phyloP scores from a whole-genome alignment of 1,284 basidiomycete genomes.

The Puccinia horiana region DNA sequence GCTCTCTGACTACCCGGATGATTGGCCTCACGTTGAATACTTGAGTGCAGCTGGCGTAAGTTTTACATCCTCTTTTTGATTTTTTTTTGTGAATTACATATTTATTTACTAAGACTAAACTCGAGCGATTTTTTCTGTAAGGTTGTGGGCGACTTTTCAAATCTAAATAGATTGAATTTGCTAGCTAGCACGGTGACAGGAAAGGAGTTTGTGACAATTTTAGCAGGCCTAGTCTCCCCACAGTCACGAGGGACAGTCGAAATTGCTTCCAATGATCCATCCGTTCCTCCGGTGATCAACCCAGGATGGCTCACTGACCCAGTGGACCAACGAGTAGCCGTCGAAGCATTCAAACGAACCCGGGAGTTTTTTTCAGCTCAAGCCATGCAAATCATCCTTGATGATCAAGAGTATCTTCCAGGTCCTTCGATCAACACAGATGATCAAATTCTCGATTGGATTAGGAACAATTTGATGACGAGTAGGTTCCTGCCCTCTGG shows the following conservation, averaged over 20 bases:
- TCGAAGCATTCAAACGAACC: constrained; percentile 34
- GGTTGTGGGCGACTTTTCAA: constrained; percentile 24
- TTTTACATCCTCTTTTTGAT: background rate
- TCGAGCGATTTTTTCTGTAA: no score
- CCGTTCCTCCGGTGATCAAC: constrained; percentile 27
- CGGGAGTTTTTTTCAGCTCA: constrained; percentile 22
- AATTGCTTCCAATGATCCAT: constrained; percentile 25
- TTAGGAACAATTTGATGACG: constrained; percentile 34
- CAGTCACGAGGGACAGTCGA: constrained; percentile 32
- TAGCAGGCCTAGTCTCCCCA: constrained; percentile 39
- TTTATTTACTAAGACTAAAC: no score
- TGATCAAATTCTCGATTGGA: constrained; percentile 31
- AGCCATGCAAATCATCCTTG: constrained; percentile 36
- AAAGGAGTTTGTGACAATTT: constrained; percentile 31
- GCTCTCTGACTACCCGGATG: constrained; percentile 25
- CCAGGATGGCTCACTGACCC: constrained; percentile 40
- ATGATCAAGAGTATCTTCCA: constrained; percentile 25
- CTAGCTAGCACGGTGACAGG: background rate
- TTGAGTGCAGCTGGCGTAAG: constrained; percentile 28
- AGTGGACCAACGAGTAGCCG: constrained; percentile 27
- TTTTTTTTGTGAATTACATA: background rate
- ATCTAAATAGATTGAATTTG: background rate
- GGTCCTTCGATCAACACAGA: constrained; percentile 20
- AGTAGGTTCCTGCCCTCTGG: background rate
- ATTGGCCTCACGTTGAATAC: constrained; percentile 48